Evolutionary conservation across 2,329 filamentous ascomycete species (phyloP), one percentile per base, ranked within the genome.

Genomic region (Hypoxylon sp.): DNA sequence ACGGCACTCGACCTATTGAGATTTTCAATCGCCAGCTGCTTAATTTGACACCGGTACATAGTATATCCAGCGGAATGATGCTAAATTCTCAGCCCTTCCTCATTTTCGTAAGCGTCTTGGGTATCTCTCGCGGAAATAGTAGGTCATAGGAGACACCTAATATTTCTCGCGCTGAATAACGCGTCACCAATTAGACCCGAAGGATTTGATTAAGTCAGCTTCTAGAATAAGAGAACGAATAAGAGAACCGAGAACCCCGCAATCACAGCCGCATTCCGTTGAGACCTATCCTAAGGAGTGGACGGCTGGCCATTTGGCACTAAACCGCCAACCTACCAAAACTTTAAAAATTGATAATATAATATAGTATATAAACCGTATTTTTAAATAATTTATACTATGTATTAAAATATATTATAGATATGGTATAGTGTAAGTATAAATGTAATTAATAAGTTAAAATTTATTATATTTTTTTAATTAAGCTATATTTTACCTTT

Each of bases 191-290:
- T 54, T 31, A n/a, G 39, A 17, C 19, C 13, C 37, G 53, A 46
- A 56, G 53, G 37, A 56, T 56, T 56, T 39, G 26, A 56, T 33
- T 46, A 46, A 6, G 19, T 44, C 19, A 22, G 31, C 22, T 26
- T 46, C 22, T 26, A 55, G 24, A 55, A 11, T 24, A 24, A 37
- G 50, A 53, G 31, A 53, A 11, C 52, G n/a, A 55, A 17, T 33
- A 46, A 51, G 37, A 56, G 39, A 22, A 39, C n/a, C n/a, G 37
- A 56, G 39, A 6, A 3, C 53, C 53, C 37, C 53, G 8, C 52
- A 44, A 24, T 19, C 52, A 44, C 22, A 54, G 52, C 52, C 52
- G 35, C 52, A 31, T 17, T 31, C 19, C 53, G 14, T 22, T 39
- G 14, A 31, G 39, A 13, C 24, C 29, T 11, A 31, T 31, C 29